phyloP scores from a whole-genome alignment of 805 yeast species.

The Starmerella roubikii region DNA sequence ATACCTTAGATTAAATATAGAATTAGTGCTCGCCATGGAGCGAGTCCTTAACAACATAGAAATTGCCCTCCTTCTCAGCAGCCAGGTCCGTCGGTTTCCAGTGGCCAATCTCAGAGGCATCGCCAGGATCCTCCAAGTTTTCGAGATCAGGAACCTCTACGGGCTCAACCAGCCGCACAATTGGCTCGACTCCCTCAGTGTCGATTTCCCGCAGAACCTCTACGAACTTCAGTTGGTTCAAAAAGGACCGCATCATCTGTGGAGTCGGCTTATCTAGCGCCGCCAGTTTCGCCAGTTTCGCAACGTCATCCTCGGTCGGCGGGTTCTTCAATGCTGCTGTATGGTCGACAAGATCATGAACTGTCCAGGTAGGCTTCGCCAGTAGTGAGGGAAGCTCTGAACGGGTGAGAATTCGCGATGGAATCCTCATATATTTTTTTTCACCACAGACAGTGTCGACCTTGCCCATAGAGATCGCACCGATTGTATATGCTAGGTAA shows the following conservation, averaged over 20 bases:
- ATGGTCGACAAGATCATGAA: conserved; percentile 20
- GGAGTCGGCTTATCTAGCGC: conserved; percentile 20
- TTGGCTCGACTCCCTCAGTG: conserved; percentile 26
- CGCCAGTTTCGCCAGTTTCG: conserved; percentile 13
- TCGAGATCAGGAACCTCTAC: conserved; percentile 17
- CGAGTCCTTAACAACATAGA: conserved; percentile 22
- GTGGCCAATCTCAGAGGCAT: conserved; percentile 14
- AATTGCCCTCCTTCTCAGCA: conserved; percentile 18
- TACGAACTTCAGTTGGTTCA: conserved; percentile 28
- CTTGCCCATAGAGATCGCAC: no score
- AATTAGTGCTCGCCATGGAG: conserved; percentile 8
- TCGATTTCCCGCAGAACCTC: conserved; percentile 28
- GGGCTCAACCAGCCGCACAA: conserved; percentile 21
- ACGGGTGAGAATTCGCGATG: conserved; percentile 2
- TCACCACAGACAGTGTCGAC: no score
- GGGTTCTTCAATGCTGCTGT: conserved; percentile 13
- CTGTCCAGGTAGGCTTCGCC: conserved; percentile 23
- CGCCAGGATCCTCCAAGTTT: conserved; percentile 3
- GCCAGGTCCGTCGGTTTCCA: conserved; percentile 25
- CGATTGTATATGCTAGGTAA: no score
- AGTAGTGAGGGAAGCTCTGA: conserved; percentile 14
- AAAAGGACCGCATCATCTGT: conserved; percentile 22
- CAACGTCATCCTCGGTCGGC: conserved; percentile 14
- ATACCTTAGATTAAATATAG: neutral
- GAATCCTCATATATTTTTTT: conserved; percentile 1